Evolutionary conservation across 139 green algal species (phyloP).

Genomic region (Closterium sp.): DNA sequence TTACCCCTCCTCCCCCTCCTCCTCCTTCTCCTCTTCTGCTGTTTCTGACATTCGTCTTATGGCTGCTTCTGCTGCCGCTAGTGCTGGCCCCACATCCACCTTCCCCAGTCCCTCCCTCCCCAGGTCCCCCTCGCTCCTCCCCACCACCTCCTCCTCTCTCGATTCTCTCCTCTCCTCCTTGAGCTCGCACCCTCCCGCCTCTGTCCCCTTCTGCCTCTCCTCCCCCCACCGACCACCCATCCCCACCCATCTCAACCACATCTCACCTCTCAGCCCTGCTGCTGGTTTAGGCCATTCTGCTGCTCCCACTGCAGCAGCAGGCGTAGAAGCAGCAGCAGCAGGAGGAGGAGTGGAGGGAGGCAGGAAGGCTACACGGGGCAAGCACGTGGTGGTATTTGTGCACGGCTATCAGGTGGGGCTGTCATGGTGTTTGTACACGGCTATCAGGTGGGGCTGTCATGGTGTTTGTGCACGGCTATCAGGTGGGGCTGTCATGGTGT

Average conservation of each 20-base stretch:
- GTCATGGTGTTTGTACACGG: no score
- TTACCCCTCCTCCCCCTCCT: neutral
- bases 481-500: no score
- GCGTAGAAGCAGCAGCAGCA: neutral
- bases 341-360: neutral
- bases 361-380: neutral
- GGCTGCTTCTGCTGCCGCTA: no score
- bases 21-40: neutral
- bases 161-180: neutral
- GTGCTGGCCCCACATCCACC: neutral
- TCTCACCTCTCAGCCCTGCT: neutral
- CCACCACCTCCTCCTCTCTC: neutral
- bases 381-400: conserved; percentile 50
- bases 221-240: neutral
- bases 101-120: neutral
- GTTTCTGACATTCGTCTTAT: neutral
- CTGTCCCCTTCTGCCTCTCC: neutral
- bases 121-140: neutral
- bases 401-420: conserved; percentile 49
- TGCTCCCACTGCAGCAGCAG: neutral
- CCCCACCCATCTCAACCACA: neutral
- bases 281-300: no score
- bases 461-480: no score
- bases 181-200: neutral
- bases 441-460: no score